These are phyloP conservation scores for Fraxinus sp. DNA, from an alignment of 305 asterid genomes.

Conservation along the genomic window DNA sequence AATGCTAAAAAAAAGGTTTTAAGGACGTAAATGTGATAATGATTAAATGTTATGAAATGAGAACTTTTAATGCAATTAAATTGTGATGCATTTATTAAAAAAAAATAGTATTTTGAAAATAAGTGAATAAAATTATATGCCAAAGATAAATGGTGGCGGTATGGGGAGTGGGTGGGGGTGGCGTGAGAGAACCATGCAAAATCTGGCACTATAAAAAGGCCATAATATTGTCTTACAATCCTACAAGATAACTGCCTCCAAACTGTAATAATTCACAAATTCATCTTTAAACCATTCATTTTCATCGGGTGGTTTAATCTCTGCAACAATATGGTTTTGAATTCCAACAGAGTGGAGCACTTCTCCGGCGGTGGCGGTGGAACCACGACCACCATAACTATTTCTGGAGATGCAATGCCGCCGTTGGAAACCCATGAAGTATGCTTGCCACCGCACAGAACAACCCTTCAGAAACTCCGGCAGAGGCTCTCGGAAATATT, in stretches of 20 bases:
- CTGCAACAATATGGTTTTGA: conserved; percentile 35
- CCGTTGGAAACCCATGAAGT: conserved; percentile 52
- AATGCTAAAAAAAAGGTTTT: too few species aligned
- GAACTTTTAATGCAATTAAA: too few species aligned
- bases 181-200: conserved; percentile 17
- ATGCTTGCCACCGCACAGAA: conserved; percentile 61
- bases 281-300: background rate
- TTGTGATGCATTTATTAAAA: background rate
- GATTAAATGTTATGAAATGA: too few species aligned
- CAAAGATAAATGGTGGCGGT: background rate
- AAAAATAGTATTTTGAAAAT: background rate
- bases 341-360: conserved; percentile 47
- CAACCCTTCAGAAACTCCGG: conserved; percentile 64
- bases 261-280: background rate
- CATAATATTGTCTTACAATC: background rate
- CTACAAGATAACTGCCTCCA: conserved; percentile 12
- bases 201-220: conserved; percentile 38
- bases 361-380: conserved; percentile 34
- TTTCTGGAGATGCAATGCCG: conserved; percentile 20
- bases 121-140: background rate
- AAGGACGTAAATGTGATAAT: too few species aligned
- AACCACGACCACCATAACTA: conserved; percentile 9
- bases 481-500: conserved; percentile 61
- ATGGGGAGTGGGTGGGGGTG: background rate
- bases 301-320: background rate